Base-by-base conservation (phyloP, 169 alveolate species). In the Babesia ovis region DNA sequence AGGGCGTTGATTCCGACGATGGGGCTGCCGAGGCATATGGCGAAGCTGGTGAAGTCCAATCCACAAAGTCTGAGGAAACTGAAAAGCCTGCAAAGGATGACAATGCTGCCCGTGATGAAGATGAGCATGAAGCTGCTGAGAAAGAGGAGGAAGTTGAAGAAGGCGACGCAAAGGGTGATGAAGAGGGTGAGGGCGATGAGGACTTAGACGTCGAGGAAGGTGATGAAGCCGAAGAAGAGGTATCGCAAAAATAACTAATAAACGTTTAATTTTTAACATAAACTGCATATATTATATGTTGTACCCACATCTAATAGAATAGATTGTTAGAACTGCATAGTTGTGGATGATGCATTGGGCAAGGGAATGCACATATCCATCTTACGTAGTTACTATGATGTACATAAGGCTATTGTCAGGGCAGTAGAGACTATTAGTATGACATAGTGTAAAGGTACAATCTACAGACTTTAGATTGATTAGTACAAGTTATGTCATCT, bases 21-120 rank as follows among this genome's bases (percentile, higher is more conserved):
- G 74, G 74, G 2, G 87, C 77, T 34, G 66, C 73, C 23, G 59
- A 39, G 53, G 85, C 72, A 9, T 55, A 70, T 18, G 55, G 35
- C 27, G 71, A 55, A 58, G 32, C 32, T 18, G 60, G 72, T 14
- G 82, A 71, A 11, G 73, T 32, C 4, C 62, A 57, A 16, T 14
- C 46, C 9, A 16, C 31, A 5, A 58, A 71, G 35, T 6, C 60
- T 35, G 18, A 2, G 4, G 11, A 31, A 14, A n/a, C 69, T 20
- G 37, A 68, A 11, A 35, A 11, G 16, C 12, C 27, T 8, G 84
- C 25, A n/a, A n/a, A 23, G 6, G 75, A 73, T n/a, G 84, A 73
- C 48, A 56, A 60, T 22, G 75, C 56, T 3, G 74, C 61, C 0
- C 59, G 74, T 46, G 74, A 64, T 1, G 61, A 64, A 45, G 61